Evolutionary conservation across 331 rosid species (phyloP).

Genomic region (Saraca asoca): DNA sequence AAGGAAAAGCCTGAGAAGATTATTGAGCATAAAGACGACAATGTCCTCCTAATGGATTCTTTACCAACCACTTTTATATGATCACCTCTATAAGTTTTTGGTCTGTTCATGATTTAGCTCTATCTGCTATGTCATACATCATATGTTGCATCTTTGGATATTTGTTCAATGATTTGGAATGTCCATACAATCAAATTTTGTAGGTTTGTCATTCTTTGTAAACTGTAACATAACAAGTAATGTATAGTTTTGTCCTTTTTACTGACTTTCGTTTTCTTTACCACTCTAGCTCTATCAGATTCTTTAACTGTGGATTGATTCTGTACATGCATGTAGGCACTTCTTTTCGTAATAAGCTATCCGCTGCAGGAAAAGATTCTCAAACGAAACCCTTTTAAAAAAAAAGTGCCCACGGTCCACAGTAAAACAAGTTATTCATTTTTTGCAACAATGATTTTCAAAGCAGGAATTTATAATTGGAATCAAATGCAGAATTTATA

Average conservation of each 20-base stretch:
- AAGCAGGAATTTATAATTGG: no score
- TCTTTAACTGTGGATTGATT: background rate
- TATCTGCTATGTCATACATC: conserved; percentile 27
- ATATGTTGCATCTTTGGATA: conserved; percentile 30
- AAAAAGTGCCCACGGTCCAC: no score
- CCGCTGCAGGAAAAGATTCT: background rate
- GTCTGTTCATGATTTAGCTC: conserved; percentile 26
- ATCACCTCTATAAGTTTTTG: conserved; percentile 21
- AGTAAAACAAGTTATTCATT: no score
- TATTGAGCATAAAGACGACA: conserved; percentile 58
- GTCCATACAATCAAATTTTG: conserved; percentile 24
- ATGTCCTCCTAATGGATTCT: conserved; percentile 83
- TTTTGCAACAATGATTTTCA: no score
- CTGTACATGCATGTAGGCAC: background rate
- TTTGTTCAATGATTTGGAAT: conserved; percentile 33
- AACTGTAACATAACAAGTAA: conserved; percentile 6
- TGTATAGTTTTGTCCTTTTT: conserved; percentile 28
- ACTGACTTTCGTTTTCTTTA: conserved; percentile 12
- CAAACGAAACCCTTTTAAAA: no score
- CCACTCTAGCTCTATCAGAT: background rate
- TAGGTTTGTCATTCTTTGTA: conserved; percentile 44
- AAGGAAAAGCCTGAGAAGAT: conserved; percentile 50
- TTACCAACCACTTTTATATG: conserved; percentile 63
- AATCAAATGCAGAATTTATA: no score
- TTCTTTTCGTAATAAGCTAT: background rate